A percentile compares a stretch with the other conserved stretches of the same genome.
These are phyloP conservation scores for Trichophyton equinum DNA, from an alignment of 2,329 filamentous ascomycete genomes.

Conservation along the genomic window DNA sequence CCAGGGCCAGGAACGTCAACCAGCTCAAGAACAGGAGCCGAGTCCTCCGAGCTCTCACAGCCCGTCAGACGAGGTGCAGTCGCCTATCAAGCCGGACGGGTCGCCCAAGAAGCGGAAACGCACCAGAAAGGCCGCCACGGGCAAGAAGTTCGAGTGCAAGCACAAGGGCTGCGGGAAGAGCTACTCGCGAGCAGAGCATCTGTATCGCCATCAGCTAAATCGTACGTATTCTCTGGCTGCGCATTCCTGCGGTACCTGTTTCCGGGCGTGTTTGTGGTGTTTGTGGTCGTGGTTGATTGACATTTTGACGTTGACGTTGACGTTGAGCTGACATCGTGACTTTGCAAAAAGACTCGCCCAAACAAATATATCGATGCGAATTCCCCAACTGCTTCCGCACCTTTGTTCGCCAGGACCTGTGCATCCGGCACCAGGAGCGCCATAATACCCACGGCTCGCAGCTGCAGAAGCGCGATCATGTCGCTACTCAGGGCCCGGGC, in stretches of 20 bases:
- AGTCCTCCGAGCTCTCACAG: neutral
- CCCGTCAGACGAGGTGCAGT: constrained; percentile 1
- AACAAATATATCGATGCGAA: constrained; percentile 88
- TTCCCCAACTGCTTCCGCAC: constrained; percentile 80
- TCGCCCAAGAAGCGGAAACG: constrained; percentile 33
- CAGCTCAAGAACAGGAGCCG: neutral
- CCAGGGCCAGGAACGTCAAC: neutral
- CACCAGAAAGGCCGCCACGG: constrained; percentile 33
- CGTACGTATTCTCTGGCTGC: constrained; percentile 43
- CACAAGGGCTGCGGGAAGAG: constrained; percentile 84
- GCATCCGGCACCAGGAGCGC: constrained; percentile 70
- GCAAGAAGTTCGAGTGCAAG: constrained; percentile 61
- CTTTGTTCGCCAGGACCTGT: constrained; percentile 87
- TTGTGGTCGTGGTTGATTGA: neutral
- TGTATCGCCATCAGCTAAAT: constrained; percentile 93
- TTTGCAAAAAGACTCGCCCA: constrained; percentile 59
- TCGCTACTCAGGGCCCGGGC: constrained; percentile 21
- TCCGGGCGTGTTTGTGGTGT: neutral
- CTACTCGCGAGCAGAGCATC: constrained; percentile 89
- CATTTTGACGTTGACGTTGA: neutral
- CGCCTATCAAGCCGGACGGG: constrained; percentile 2
- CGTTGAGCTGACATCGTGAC: neutral
- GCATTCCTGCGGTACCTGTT: neutral
- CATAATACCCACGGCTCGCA: constrained; percentile 54
- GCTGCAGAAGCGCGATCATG: constrained; percentile 38